Conservation (phyloP, 2,329 filamentous ascomycete species). For the Plenodomus tracheiphilus region DNA sequence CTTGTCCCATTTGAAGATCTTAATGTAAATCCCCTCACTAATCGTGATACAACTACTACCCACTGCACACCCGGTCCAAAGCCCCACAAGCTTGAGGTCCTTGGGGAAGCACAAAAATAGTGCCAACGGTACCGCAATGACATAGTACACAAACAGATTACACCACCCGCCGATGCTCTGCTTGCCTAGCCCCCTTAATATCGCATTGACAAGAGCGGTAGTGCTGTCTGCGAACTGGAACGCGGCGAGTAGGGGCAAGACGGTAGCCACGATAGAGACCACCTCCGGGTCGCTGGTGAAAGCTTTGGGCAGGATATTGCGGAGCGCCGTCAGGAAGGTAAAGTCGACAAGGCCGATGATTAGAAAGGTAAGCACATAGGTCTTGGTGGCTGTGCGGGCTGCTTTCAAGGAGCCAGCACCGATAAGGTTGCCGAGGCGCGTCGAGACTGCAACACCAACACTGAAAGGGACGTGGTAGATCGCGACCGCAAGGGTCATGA, state of each 20-base stretch:
- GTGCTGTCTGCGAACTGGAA: slow-evolving; percentile 47
- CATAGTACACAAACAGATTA: slow-evolving; percentile 45
- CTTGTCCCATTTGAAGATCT: slow-evolving; percentile 34
- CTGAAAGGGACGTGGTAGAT: slow-evolving; percentile 49
- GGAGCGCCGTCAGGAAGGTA: slow-evolving; percentile 31
- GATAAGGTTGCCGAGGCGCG: slow-evolving; percentile 46
- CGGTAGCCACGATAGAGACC: slow-evolving; percentile 34
- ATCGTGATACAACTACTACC: slow-evolving; percentile 40
- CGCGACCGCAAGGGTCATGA: slow-evolving; percentile 41
- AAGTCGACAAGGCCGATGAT: slow-evolving; percentile 42
- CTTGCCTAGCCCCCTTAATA: slow-evolving; percentile 43
- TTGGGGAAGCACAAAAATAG: slow-evolving; percentile 42
- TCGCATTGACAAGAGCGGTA: slow-evolving; percentile 42
- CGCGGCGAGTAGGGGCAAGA: slow-evolving; percentile 41
- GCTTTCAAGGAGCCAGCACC: slow-evolving; percentile 41
- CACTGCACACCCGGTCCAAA: slow-evolving; percentile 45
- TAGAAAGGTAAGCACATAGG: slow-evolving; percentile 39
- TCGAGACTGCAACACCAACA: slow-evolving; percentile 44
- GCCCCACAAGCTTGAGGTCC: slow-evolving; percentile 39
- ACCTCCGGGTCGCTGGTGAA: slow-evolving; percentile 44
- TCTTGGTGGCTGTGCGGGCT: slow-evolving; percentile 38
- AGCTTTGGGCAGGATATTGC: slow-evolving; percentile 37
- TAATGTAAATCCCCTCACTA: slow-evolving; percentile 37
- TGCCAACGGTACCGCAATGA: slow-evolving; percentile 43
- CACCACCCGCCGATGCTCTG: slow-evolving; percentile 46